phyloP scores from a whole-genome alignment of 257 asterid species.

The Dorcoceras hygrometricum region DNA sequence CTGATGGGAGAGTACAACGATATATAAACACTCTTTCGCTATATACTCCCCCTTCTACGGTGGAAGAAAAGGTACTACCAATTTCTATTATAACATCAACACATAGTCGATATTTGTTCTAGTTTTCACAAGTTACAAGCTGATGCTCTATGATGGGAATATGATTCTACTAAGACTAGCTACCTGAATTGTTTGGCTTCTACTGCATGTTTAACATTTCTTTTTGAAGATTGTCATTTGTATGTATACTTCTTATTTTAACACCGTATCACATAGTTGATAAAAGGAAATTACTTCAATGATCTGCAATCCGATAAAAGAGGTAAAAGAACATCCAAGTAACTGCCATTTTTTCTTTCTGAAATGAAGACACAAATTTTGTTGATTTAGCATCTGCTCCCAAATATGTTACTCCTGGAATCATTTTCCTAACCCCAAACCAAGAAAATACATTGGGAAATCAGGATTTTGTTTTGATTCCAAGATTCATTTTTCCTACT shows the following conservation, averaged over 20 bases:
- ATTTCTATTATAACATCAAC: background rate
- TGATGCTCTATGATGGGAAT: background rate
- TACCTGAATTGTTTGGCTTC: background rate
- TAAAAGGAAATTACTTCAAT: conserved; percentile 15
- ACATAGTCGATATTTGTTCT: background rate
- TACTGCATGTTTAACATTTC: conserved; percentile 6
- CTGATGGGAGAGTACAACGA: background rate
- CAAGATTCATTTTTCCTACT: background rate
- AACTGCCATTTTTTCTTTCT: background rate
- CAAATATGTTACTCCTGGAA: background rate
- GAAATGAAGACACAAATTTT: background rate
- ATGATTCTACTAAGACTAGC: background rate
- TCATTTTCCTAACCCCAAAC: conserved; percentile 1
- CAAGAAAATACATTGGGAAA: background rate
- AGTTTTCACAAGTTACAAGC: background rate
- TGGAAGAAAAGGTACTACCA: no score
- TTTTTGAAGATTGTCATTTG: background rate
- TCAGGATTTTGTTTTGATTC: background rate
- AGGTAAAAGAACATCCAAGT: background rate
- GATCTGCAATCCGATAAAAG: conserved; percentile 13
- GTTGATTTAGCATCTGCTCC: background rate
- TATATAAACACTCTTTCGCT: background rate
- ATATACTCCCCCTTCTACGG: no score
- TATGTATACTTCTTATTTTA: background rate
- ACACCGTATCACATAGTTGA: conserved; percentile 4